Evolutionary conservation across 2,329 filamentous ascomycete genomes (phyloP).

Genomic region (Arthrinium phaeospermum): DNA sequence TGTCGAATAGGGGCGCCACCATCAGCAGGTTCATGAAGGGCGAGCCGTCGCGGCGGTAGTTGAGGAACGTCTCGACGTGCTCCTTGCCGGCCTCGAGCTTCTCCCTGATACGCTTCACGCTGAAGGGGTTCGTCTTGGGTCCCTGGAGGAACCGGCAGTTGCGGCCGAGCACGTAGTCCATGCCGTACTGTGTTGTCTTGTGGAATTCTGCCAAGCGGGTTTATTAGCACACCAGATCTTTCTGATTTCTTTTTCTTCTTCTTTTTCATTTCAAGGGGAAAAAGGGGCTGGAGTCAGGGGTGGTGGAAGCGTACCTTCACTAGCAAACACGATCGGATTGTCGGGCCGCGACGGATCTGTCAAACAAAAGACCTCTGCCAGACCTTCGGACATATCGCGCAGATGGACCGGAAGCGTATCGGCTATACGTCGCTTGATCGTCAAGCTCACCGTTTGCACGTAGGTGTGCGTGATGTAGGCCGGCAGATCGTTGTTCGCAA

Average conservation of each 20-base stretch:
- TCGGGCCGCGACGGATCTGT: constrained; percentile 75
- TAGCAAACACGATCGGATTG: constrained; percentile 79
- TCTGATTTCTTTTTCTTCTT: too few relatives aligned
- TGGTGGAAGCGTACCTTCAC: constrained; percentile 60
- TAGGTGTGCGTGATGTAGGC: constrained; percentile 74
- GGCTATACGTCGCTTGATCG: constrained; percentile 70
- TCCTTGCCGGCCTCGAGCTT: constrained; percentile 69
- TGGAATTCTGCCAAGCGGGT: constrained; percentile 64
- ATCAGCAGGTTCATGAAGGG: constrained; percentile 80
- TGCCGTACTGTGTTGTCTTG: constrained; percentile 75
- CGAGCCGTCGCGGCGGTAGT: constrained; percentile 78
- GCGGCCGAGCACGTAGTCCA: constrained; percentile 73
- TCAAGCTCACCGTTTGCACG: constrained; percentile 71
- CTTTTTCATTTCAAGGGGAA: background rate
- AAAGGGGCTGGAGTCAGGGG: background rate
- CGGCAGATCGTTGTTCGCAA: constrained; percentile 72
- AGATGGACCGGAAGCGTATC: constrained; percentile 69
- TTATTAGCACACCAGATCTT: background rate
- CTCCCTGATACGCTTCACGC: constrained; percentile 65
- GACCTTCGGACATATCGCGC: constrained; percentile 72
- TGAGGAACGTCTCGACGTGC: constrained; percentile 75
- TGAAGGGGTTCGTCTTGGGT: constrained; percentile 69
- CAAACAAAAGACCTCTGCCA: constrained; percentile 79
- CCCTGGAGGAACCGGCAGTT: constrained; percentile 84
- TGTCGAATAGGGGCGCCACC: constrained; percentile 74